Base-by-base conservation (phyloP, 139 green algal species). In the Yamagishiella unicocca region DNA sequence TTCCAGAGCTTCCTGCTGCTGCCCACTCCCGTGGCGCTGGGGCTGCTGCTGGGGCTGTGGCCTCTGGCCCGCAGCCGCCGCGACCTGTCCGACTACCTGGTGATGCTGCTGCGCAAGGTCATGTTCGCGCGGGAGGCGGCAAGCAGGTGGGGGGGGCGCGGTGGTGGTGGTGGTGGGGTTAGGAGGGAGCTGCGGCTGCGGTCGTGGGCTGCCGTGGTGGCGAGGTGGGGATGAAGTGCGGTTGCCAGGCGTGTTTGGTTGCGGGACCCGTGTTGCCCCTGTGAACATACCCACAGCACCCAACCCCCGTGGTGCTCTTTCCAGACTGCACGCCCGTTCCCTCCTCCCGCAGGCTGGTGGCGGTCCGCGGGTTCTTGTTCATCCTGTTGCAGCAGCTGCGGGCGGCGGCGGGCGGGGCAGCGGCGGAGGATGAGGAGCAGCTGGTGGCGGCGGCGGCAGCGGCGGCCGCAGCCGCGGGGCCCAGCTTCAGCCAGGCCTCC, bases 91-190 rank as follows among this genome's bases (percentile, higher is more conserved):
- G 89, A 92, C 71, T 45, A 75, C 54, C 29, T 87, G 35, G 72
- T 92, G 31, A 90, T 89, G 85, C 53, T 89, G 85, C 82, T 92
- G 74, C 75, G 89, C 22, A 92, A 92, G 82, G 81, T 89, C 67
- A 90, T 90, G 89, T 92, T 90, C 67, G 66, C 85, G 8, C 75
- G 82, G 38, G 89, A 92, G 68, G 85, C 81, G 35, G 67, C 6
- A 19, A 79, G 82, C 82, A 89, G 89, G 89, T 92, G 64, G 33
- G 82, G 22, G 10, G 2, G 46, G 66, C 4, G 35, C 46, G 4
- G 22, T 7, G 33, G 6, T 4, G 7, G 40, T 81, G 70, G 22
- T n/a, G n/a, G 27, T 9, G 43, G 21, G 7, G n/a, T 67, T n/a
- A 9, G 21, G 45, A 2, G 61, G 29, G 8, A 70, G 61, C 24